phyloP scores from a whole-genome alignment of 2,329 filamentous ascomycete genomes.

The Parafenestella ontariensis region DNA sequence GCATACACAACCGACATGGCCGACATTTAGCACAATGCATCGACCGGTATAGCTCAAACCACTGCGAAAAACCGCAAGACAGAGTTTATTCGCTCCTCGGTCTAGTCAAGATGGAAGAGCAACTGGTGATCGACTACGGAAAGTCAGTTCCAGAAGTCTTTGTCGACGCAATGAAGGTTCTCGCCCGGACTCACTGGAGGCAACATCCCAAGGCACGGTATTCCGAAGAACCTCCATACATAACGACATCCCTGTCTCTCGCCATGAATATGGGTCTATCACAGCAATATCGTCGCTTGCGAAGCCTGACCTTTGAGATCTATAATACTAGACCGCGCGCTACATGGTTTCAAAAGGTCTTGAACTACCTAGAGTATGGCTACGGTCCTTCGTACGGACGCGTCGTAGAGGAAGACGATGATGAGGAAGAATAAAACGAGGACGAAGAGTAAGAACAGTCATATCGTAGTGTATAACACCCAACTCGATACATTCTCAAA shows the following conservation, averaged over 20 bases:
- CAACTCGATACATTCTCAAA: no score
- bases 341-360: not conserved
- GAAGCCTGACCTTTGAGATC: not conserved
- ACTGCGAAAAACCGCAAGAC: not conserved
- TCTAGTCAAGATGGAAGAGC: not conserved
- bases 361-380: not conserved
- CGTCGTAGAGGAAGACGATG: not conserved
- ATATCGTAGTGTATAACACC: no score
- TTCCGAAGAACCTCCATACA: not conserved
- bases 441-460: not conserved
- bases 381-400: not conserved
- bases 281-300: not conserved
- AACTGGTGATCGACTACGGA: not conserved
- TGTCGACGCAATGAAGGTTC: not conserved
- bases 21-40: not conserved
- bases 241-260: not conserved
- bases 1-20: not conserved
- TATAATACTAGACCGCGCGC: not conserved
- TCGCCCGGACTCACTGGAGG: not conserved
- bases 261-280: not conserved
- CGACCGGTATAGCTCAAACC: not conserved
- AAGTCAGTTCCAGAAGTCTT: not conserved
- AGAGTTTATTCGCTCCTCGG: not conserved
- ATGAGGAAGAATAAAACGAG: not conserved
- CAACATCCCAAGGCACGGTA: not conserved